phyloP scores from a whole-genome alignment of 345 rosid species.

The Geranium brycei region DNA sequence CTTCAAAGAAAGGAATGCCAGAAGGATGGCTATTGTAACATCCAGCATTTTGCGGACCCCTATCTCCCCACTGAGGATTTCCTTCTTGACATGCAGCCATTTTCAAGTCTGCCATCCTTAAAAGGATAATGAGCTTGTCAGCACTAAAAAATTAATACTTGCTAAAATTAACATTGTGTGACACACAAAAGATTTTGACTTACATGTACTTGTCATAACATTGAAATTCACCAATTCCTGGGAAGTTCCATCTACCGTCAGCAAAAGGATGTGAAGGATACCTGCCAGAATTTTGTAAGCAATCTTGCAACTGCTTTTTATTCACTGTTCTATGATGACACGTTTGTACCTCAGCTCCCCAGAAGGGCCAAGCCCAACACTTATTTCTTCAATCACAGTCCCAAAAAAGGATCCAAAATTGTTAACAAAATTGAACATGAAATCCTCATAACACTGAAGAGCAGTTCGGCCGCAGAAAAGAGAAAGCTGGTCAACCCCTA shows the following conservation, averaged over 20 bases:
- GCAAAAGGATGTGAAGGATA: slow-evolving; percentile 59
- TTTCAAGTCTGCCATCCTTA: slow-evolving; percentile 61
- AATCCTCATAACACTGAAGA: slow-evolving; percentile 53
- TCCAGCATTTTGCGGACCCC: slow-evolving; percentile 47
- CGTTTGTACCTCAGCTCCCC: slow-evolving; percentile 49
- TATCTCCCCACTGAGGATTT: slow-evolving; percentile 49
- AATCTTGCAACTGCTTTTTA: slow-evolving; percentile 6
- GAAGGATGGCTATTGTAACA: slow-evolving; percentile 51
- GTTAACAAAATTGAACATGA: slow-evolving; percentile 41
- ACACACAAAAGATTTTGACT: slow-evolving; percentile 11
- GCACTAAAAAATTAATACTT: slow-evolving; percentile 1
- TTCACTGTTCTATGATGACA: slow-evolving; percentile 9
- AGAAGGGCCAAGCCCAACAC: slow-evolving; percentile 58
- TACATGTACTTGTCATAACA: slow-evolving; percentile 68
- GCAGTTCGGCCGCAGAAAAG: slow-evolving; percentile 50
- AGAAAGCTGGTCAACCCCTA: slow-evolving; percentile 57
- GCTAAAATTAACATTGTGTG: not conserved
- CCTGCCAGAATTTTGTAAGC: slow-evolving; percentile 21
- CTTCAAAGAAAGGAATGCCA: slow-evolving; percentile 50
- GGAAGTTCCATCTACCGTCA: slow-evolving; percentile 58
- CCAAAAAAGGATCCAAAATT: slow-evolving; percentile 39
- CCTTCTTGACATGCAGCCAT: slow-evolving; percentile 52
- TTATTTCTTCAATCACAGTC: slow-evolving; percentile 51
- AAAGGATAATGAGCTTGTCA: slow-evolving; percentile 11
- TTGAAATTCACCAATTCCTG: slow-evolving; percentile 68